Evolutionary conservation across 495 filamentous ascomycete species (phyloP), one percentile per base, ranked within the genome.

Genomic region (Chaetomium tenue): DNA sequence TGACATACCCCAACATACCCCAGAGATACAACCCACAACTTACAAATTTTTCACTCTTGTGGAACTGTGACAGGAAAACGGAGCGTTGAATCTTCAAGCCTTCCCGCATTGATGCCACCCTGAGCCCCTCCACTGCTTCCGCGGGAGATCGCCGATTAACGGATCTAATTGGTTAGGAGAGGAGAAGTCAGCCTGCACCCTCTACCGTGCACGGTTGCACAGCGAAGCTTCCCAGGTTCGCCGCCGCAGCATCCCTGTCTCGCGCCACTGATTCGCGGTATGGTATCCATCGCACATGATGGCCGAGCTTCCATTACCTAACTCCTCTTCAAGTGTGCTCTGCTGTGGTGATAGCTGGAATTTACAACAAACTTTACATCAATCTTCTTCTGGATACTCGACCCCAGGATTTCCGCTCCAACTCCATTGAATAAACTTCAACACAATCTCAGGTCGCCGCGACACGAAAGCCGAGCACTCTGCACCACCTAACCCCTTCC

Each of bases 221-320:
- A 15, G 11, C 22, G 2, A 26, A 52, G 20, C 18, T 52, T 12
- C 3, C 22, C 6, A 52, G 20, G n/a, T 23, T n/a, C n/a, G 46
- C 8, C 25, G 23, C 22, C 22, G 23, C 48, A 20, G 33, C 20
- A 58, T 58, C 55, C 55, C 55, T 58, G 55, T 37, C 22, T 42
- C 55, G 37, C 55, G 53, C 37, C 51, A 47, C 44, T 47, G n/a
- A n/a, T 26, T 51, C 48, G 12, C 23, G 48, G 23, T n/a, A n/a
- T n/a, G n/a, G n/a, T 20, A 7, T 23, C 47, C 48, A 11, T 25
- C 23, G 11, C 22, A 25, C 26, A 33, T 44, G 33, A 8, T 28
- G 15, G 53, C 33, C 28, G 53, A 47, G 44, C 44, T 47, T 47
- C 7, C n/a, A n/a, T n/a, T n/a, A n/a, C n/a, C n/a, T n/a, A 20